These are phyloP conservation scores for Avena insularis DNA, from an alignment of 176 grass and related monocot species.

Conservation along the genomic window DNA sequence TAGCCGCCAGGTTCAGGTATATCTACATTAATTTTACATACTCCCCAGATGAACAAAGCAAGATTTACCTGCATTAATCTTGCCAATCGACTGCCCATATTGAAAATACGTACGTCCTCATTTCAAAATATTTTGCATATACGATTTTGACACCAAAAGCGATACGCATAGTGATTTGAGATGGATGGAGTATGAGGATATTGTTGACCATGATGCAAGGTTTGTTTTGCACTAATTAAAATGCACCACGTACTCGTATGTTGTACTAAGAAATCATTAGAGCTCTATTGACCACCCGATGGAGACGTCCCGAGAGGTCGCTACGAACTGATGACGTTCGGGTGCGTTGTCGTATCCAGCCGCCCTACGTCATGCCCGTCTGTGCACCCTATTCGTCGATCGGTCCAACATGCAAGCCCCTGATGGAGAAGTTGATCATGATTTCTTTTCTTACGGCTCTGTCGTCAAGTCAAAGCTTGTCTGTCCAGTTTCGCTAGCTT, in stretches of 20 bases:
- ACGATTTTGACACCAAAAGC: too few relatives aligned
- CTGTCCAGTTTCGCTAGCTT: neutral
- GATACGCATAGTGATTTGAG: too few relatives aligned
- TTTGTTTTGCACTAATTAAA: neutral
- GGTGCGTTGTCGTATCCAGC: neutral
- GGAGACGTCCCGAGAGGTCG: neutral
- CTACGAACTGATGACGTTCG: neutral
- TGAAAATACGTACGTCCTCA: too few relatives aligned
- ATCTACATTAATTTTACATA: too few relatives aligned
- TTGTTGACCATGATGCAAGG: neutral
- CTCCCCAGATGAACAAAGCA: too few relatives aligned
- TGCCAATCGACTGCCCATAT: too few relatives aligned
- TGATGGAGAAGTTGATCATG: neutral
- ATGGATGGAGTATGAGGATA: neutral
- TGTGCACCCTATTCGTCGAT: neutral
- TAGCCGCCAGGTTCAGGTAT: too few relatives aligned
- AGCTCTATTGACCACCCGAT: neutral
- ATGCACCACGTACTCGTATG: neutral
- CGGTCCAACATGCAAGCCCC: neutral
- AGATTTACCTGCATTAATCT: too few relatives aligned
- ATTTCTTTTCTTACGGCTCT: neutral
- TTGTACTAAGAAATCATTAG: neutral
- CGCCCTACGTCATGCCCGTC: constrained; percentile 13
- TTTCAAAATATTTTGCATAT: too few relatives aligned
- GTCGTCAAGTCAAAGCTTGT: constrained; percentile 22